Conservation (phyloP, 371 early-diverging fungal genomes). For the Mortierella sp. region DNA sequence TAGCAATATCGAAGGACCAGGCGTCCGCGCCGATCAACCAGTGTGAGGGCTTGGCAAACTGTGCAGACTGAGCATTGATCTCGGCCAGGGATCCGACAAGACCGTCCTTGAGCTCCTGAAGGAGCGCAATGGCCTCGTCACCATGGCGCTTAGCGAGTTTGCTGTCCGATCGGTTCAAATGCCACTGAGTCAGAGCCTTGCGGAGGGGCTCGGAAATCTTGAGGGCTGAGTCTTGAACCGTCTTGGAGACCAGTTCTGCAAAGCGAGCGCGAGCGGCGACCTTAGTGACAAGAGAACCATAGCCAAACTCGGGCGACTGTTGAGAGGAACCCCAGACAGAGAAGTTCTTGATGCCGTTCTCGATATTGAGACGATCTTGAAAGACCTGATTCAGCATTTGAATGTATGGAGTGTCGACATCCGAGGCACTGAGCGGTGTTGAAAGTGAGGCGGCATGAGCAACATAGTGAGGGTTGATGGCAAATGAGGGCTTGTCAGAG, state of each 20-base stretch:
- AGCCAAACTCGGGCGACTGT: conserved; percentile 89
- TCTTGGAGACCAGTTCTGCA: conserved; percentile 67
- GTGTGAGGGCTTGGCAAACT: conserved; percentile 71
- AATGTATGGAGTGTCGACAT: conserved; percentile 79
- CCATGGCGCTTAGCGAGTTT: conserved; percentile 64
- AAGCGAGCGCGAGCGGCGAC: conserved; percentile 79
- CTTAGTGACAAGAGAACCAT: conserved; percentile 77
- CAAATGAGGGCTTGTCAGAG: conserved; percentile 54
- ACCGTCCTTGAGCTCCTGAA: conserved; percentile 52
- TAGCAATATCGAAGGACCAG: conserved; percentile 89
- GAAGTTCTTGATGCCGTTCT: conserved; percentile 70
- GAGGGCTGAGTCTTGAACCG: conserved; percentile 64
- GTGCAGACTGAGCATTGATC: conserved; percentile 56
- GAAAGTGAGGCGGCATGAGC: conserved; percentile 29
- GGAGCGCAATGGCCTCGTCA: conserved; percentile 56
- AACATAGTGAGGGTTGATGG: conserved; percentile 49
- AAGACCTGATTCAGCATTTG: conserved; percentile 85
- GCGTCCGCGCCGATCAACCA: conserved; percentile 92
- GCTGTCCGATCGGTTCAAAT: conserved; percentile 67
- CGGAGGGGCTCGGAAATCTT: conserved; percentile 65
- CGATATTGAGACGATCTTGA: conserved; percentile 78
- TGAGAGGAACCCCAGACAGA: conserved; percentile 69
- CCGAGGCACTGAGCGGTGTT: conserved; percentile 29
- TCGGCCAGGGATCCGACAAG: conserved; percentile 52
- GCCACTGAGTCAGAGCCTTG: conserved; percentile 74